Conservation (phyloP, 176 grass and related monocot species). For the Canna indica region DNA sequence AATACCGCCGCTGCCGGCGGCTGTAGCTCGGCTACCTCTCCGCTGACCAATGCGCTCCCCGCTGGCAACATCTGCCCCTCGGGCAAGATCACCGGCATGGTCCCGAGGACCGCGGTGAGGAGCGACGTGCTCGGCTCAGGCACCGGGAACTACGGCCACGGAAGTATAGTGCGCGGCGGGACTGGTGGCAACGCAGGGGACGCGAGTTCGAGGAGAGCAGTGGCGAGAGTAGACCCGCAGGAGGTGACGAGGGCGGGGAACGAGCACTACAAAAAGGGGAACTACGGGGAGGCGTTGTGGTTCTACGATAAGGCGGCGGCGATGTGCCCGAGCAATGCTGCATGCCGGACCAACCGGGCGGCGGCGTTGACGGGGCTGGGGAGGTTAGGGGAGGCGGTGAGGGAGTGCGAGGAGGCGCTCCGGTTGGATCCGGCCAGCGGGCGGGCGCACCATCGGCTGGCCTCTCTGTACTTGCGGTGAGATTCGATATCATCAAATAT, state of each 20-base stretch:
- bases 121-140: constrained; percentile 82
- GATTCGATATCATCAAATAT: background rate
- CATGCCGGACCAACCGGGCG: constrained; percentile 67
- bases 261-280: constrained; percentile 68
- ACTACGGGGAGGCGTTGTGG: constrained; percentile 55
- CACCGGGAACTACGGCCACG: constrained; percentile 83
- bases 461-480: constrained; percentile 62
- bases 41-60: constrained; percentile 73
- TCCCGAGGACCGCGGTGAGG: constrained; percentile 42
- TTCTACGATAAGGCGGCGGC: constrained; percentile 58
- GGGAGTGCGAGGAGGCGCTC: constrained; percentile 65
- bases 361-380: constrained; percentile 67
- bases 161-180: constrained; percentile 26
- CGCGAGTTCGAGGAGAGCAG: constrained; percentile 1
- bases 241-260: constrained; percentile 66
- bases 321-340: constrained; percentile 63
- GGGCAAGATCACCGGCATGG: constrained; percentile 38
- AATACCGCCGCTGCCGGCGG: constrained; percentile 32
- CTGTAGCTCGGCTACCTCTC: constrained; percentile 62
- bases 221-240: constrained; percentile 30
- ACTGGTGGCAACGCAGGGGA: constrained; percentile 15
- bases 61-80: constrained; percentile 81
- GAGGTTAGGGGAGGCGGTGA: constrained; percentile 48
- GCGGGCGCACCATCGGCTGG: constrained; percentile 50
- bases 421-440: constrained; percentile 59